A percentile compares a stretch with the other conserved stretches of the same genome.
phyloP scores from a whole-genome alignment of 1,284 basidiomycete genomes.

The Schizophyllum commune region DNA sequence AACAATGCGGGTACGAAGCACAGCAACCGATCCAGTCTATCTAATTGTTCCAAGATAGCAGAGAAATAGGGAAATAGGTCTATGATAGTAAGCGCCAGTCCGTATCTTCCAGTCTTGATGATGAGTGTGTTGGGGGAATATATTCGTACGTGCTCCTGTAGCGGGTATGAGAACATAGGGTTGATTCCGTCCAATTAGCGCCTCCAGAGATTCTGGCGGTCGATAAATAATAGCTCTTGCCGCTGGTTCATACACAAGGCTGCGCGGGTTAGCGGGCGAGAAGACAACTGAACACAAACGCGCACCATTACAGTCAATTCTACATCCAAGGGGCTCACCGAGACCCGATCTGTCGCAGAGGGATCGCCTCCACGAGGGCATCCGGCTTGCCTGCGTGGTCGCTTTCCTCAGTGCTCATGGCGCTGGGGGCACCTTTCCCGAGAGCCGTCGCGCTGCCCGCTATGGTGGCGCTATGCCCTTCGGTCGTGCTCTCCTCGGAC shows the following conservation, averaged over 20 bases:
- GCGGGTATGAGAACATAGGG: no score
- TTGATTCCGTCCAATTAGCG: no score
- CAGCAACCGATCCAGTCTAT: not conserved
- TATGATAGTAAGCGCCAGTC: not conserved
- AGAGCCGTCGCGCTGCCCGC: not conserved
- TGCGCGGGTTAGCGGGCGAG: not conserved
- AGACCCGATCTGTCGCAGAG: not conserved
- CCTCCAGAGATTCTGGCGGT: no score
- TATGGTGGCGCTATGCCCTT: not conserved
- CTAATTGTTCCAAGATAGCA: not conserved
- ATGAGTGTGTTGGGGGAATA: not conserved
- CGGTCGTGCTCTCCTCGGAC: not conserved
- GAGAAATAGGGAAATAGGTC: not conserved
- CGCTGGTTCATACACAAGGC: no score
- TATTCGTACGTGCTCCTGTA: conserved; percentile 1
- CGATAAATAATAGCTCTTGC: no score
- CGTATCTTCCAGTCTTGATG: not conserved
- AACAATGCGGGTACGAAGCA: not conserved
- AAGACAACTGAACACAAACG: not conserved
- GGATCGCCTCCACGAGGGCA: not conserved
- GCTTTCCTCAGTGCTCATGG: not conserved
- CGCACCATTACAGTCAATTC: not conserved
- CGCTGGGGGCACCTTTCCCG: not conserved
- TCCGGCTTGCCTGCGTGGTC: not conserved
- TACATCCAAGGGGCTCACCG: not conserved